Evolutionary conservation across 23 red algal species (phyloP), one percentile per base, ranked within the genome.

Genomic region (Gracilaria domingensis): DNA sequence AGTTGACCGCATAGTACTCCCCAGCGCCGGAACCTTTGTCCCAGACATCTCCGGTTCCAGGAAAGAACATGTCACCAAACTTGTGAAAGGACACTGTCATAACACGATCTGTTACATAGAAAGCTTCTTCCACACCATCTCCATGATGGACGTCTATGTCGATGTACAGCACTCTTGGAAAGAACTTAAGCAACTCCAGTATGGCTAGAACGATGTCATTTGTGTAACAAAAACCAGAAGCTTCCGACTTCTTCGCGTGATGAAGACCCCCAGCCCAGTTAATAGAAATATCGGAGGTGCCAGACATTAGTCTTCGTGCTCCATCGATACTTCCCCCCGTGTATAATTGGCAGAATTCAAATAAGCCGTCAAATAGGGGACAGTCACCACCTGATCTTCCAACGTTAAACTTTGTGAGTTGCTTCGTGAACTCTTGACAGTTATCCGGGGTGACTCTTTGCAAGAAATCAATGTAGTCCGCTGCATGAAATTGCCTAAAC

Each of bases 61-160:
- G 97, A 75, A 99, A 99, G 75, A 96, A 99, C 82, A 84, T 80
- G 90, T 99, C 97, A 5, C 97, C 97, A 81, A 96, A 99, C 72
- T 99, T 99, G 86, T 99, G 97, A 87, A 99, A 96, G 8, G 94
- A 96, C 42, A 94, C 92, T 13, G 97, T 99, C 93, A 99, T 95
- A 21, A 99, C 97, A 25, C 97, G 86, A 88, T 99, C 97, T 28
- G 97, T 99, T 18, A 94, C 92, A 85, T 99, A 99, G 82, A 99
- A 99, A 11, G 97, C 97, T 89, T 99, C 97, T 66, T 99, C 97
- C 23, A 99, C 97, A 28, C 97, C 97, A 70, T 99, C 97, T 60
- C 97, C 97, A 56, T 99, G 97, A 79, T 99, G 97, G 17, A 99
- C 95, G 49, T 99, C 97, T 69, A 99, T 99, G 73, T 99, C 97